Conservation (phyloP, 148 eudicot species). For the Heliosperma pusillum region DNA sequence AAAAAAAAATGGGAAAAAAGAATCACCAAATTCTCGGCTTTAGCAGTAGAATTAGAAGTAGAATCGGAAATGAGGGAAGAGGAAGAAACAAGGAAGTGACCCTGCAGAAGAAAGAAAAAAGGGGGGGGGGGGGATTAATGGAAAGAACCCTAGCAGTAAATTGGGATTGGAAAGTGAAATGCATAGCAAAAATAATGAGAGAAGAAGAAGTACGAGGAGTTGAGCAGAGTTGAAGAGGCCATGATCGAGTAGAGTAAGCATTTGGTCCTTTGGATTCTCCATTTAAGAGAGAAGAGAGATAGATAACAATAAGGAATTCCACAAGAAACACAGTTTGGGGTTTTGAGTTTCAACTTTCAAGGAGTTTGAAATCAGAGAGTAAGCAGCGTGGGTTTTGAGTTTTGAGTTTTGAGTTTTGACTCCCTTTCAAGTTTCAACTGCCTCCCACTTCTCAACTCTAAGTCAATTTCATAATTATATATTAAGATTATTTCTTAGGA, state of each 20-base stretch:
- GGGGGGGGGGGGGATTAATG: not conserved
- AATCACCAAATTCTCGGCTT: conserved; percentile 78
- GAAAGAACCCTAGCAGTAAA: not conserved
- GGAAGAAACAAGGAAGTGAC: conserved; percentile 76
- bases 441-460: too few relatives aligned
- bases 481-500: too few relatives aligned
- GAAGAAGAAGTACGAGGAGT: conserved; percentile 52
- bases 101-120: conserved; percentile 32
- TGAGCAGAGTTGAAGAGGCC: conserved; percentile 88
- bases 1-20: not conserved
- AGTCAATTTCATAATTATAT: too few relatives aligned
- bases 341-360: too few relatives aligned
- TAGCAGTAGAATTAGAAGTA: conserved; percentile 54
- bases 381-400: too few relatives aligned
- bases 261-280: conserved; percentile 85
- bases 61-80: conserved; percentile 51
- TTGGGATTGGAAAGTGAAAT: not conserved
- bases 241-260: conserved; percentile 61
- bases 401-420: too few relatives aligned
- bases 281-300: conserved; percentile 31
- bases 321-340: too few relatives aligned
- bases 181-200: not conserved
- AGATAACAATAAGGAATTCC: too few relatives aligned
- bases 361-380: too few relatives aligned
- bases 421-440: too few relatives aligned